Conservation (phyloP, 2,329 filamentous ascomycete species). For the Paraphoma chrysanthemicola region DNA sequence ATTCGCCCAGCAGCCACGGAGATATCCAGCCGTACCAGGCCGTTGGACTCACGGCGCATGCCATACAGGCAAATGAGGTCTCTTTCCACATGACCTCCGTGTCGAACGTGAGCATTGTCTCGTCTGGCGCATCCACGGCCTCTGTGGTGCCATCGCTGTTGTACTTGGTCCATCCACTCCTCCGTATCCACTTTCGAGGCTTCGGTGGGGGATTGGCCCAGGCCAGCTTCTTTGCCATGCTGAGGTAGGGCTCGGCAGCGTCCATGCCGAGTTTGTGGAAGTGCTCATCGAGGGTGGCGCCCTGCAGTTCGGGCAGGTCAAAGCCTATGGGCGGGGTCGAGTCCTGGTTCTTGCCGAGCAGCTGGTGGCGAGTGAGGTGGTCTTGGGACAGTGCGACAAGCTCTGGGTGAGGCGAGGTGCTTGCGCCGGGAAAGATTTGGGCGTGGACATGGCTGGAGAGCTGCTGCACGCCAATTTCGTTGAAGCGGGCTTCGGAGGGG, state of each 20-base stretch:
- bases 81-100: constrained; percentile 97
- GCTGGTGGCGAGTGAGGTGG: constrained; percentile 83
- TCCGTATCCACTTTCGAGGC: constrained; percentile 75
- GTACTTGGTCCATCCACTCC: constrained; percentile 96
- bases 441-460: constrained; percentile 81
- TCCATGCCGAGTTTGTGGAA: constrained; percentile 89
- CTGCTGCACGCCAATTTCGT: constrained; percentile 94
- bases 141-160: constrained; percentile 75
- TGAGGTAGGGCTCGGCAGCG: constrained; percentile 83
- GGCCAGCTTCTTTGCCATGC: constrained; percentile 76
- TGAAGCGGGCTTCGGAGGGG: constrained; percentile 72
- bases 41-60: constrained; percentile 86
- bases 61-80: constrained; percentile 93
- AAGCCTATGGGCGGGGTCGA: constrained; percentile 77
- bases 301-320: constrained; percentile 80
- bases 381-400: constrained; percentile 81
- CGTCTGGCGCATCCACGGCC: constrained; percentile 76
- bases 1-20: constrained; percentile 89
- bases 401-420: constrained; percentile 66
- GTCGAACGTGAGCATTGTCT: constrained; percentile 87
- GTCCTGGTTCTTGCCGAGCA: constrained; percentile 90
- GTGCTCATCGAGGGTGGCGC: constrained; percentile 86
- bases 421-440: constrained; percentile 76
- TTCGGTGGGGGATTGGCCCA: constrained; percentile 63
- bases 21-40: constrained; percentile 99